These are phyloP conservation scores for Cercophora scortea DNA, from an alignment of 495 filamentous ascomycete genomes.

Conservation along the genomic window DNA sequence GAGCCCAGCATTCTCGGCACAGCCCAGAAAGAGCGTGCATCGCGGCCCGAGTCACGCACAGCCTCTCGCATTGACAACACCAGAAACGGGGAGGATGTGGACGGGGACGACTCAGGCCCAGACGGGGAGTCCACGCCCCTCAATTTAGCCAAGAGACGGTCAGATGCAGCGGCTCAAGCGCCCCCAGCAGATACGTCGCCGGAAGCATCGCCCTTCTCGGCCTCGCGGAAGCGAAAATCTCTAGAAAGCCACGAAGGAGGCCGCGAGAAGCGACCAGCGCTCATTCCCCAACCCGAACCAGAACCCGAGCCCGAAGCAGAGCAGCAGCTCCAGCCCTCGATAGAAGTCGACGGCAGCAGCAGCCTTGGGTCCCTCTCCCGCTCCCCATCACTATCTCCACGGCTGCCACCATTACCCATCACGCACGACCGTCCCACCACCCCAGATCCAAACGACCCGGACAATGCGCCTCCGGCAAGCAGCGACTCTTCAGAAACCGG, in stretches of 20 bases:
- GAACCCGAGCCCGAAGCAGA: slow-evolving; percentile 4
- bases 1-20: slow-evolving; percentile 43
- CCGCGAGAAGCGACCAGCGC: slow-evolving; percentile 15
- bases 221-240: slow-evolving; percentile 40
- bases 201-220: slow-evolving; percentile 15
- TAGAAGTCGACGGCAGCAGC: slow-evolving; percentile 17
- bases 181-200: slow-evolving; percentile 2
- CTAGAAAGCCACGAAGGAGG: slow-evolving; percentile 26
- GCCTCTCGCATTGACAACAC: slow-evolving; percentile 13
- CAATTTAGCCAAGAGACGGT: slow-evolving; percentile 27
- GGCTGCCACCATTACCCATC: slow-evolving; percentile 1
- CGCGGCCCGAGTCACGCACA: slow-evolving; percentile 20
- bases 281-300: background rate
- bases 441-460: slow-evolving; percentile 26
- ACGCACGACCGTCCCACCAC: slow-evolving; percentile 12
- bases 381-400: slow-evolving; percentile 14
- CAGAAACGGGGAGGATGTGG: slow-evolving; percentile 21
- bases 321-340: slow-evolving; percentile 17
- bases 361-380: slow-evolving; percentile 7
- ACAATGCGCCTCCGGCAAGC: slow-evolving; percentile 38
- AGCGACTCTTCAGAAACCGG: slow-evolving; percentile 29
- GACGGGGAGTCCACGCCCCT: slow-evolving; percentile 39
- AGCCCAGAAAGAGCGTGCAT: slow-evolving; percentile 25
- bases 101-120: slow-evolving; percentile 30
- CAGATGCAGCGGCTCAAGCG: slow-evolving; percentile 9